Conservation (phyloP, 2,329 filamentous ascomycete species). For the Hymenotorrendiella dingleyae region DNA sequence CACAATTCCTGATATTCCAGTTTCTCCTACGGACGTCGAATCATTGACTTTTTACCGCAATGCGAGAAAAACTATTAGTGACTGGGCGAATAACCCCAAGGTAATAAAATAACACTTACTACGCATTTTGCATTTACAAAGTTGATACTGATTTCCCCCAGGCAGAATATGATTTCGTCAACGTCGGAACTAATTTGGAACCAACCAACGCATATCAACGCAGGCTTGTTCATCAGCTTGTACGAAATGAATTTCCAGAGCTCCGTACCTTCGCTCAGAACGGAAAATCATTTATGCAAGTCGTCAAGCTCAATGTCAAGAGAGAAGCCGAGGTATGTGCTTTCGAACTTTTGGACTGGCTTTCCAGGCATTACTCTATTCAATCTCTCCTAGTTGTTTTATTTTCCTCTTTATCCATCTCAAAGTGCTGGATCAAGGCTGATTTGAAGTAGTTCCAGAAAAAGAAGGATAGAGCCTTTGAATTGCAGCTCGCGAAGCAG, state of each 20-base stretch:
- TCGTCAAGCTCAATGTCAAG: slow-evolving; percentile 21
- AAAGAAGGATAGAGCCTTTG: slow-evolving; percentile 12
- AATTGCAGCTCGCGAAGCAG: slow-evolving; percentile 19
- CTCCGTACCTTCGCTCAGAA: slow-evolving; percentile 21
- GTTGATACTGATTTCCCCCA: slow-evolving; percentile 2
- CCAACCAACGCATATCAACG: slow-evolving; percentile 55
- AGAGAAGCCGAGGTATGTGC: slow-evolving; percentile 23
- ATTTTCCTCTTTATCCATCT: too few species aligned
- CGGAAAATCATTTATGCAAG: slow-evolving; percentile 28
- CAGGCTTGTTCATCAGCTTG: slow-evolving; percentile 58
- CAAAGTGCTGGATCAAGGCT: too few species aligned
- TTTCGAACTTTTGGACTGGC: too few species aligned
- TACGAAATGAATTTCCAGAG: slow-evolving; percentile 53
- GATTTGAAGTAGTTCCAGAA: slow-evolving; percentile 15
- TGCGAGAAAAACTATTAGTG: slow-evolving; percentile 21
- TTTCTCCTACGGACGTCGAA: slow-evolving; percentile 18
- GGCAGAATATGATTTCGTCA: slow-evolving; percentile 35
- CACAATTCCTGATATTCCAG: slow-evolving; percentile 22
- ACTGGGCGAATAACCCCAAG: slow-evolving; percentile 21
- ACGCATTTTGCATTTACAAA: too few species aligned
- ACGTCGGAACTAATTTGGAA: slow-evolving; percentile 35
- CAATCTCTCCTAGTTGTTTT: too few species aligned
- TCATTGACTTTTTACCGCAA: slow-evolving; percentile 22
- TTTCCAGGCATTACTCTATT: too few species aligned
- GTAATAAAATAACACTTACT: too few species aligned